Evolutionary conservation across 1,284 basidiomycete species (phyloP).

Genomic region (Ustilago shanxiensis): DNA sequence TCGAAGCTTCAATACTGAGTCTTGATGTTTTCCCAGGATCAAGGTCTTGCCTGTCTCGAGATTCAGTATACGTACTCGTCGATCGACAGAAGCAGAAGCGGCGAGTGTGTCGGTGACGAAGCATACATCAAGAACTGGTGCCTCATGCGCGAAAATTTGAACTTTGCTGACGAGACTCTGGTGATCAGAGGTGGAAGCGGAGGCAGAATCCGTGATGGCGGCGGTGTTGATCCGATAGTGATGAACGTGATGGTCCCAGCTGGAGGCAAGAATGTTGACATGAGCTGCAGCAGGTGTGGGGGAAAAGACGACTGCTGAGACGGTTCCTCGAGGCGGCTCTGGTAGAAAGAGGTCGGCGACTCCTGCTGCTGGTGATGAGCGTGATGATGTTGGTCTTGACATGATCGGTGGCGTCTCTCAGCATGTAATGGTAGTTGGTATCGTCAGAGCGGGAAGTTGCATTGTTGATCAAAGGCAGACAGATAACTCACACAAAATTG

Average conservation of each 20-base stretch:
- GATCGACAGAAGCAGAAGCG: constrained; percentile 61
- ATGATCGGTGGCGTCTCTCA: too few species aligned
- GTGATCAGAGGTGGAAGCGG: neutral
- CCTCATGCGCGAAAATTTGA: constrained; percentile 62
- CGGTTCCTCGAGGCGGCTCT: constrained; percentile 41
- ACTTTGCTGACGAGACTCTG: constrained; percentile 24
- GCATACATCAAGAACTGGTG: constrained; percentile 66
- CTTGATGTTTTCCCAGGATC: constrained; percentile 65
- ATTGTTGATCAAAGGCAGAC: constrained; percentile 3
- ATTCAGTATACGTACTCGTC: constrained; percentile 62
- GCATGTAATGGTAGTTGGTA: neutral
- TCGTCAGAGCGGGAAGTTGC: neutral
- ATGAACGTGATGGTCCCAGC: constrained; percentile 64
- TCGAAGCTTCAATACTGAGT: constrained; percentile 55
- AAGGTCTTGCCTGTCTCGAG: constrained; percentile 49
- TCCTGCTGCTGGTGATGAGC: constrained; percentile 19
- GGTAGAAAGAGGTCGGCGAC: constrained; percentile 24
- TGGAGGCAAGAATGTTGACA: constrained; percentile 55
- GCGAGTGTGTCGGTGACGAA: constrained; percentile 58
- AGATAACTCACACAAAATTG: too few species aligned
- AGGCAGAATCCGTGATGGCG: neutral
- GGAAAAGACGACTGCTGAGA: constrained; percentile 53
- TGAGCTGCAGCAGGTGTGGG: constrained; percentile 12
- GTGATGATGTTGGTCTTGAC: constrained; percentile 35
- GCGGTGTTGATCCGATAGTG: constrained; percentile 50